These are phyloP conservation scores for Macrophomina phaseolina DNA, from an alignment of 2,329 filamentous ascomycete genomes.

Conservation along the genomic window DNA sequence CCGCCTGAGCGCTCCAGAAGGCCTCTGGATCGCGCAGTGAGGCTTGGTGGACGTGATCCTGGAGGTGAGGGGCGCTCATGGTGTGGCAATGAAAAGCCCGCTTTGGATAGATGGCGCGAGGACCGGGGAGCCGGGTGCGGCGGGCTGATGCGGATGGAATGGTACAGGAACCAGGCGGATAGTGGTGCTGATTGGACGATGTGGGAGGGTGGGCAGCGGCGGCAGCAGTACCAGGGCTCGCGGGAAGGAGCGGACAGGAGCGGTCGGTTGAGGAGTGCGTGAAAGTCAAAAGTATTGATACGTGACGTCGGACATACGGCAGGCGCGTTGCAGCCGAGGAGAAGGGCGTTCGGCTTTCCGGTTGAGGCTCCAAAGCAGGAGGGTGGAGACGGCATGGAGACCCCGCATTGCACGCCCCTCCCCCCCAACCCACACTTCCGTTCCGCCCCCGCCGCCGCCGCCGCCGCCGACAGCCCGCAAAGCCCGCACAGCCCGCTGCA, in stretches of 20 bases:
- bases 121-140: neutral
- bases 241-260: neutral
- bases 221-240: neutral
- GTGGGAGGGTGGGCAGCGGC: neutral
- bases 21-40: conserved; percentile 72
- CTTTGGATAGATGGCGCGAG: neutral
- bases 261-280: neutral
- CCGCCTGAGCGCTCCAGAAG: conserved; percentile 79
- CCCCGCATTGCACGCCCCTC: conserved; percentile 8
- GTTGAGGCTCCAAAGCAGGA: conserved; percentile 19
- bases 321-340: conserved; percentile 13
- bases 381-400: conserved; percentile 2
- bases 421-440: neutral
- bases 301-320: conserved; percentile 17
- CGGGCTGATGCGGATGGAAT: neutral
- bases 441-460: conserved; percentile 5
- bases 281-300: conserved; percentile 21
- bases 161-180: neutral
- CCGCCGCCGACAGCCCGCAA: neutral
- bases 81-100: conserved; percentile 9
- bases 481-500: neutral
- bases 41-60: conserved; percentile 56
- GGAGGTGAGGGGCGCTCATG: conserved; percentile 42
- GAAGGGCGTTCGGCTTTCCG: conserved; percentile 3
- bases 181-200: neutral